Percentiles rank a stretch among this genome's conserved stretches.
These are phyloP conservation scores for Cytospora paraplurivora DNA, from an alignment of 2,329 filamentous ascomycete genomes.

Conservation along the genomic window DNA sequence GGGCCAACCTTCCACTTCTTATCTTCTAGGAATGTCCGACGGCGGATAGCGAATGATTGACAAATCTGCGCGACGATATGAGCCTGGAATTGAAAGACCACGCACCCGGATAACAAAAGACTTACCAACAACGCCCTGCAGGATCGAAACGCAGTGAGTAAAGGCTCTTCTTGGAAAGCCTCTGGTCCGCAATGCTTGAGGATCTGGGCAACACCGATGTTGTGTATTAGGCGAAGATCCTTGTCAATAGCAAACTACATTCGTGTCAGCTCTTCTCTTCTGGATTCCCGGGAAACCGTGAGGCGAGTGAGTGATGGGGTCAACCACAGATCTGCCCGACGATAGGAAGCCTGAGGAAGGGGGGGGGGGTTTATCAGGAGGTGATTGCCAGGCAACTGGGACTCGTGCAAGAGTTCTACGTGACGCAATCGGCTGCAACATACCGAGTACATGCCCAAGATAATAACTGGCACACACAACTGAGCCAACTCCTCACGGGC, in stretches of 20 bases:
- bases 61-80: constrained; percentile 28
- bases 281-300: neutral
- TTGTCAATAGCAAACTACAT: constrained; percentile 32
- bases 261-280: neutral
- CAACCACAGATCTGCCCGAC: neutral
- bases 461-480: constrained; percentile 25
- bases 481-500: constrained; percentile 22
- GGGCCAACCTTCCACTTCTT: constrained; percentile 33
- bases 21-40: constrained; percentile 31
- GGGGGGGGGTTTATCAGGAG: no score
- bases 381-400: no score
- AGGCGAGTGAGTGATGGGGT: neutral
- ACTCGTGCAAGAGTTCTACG: neutral
- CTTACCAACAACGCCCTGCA: constrained; percentile 33
- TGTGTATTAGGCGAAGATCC: constrained; percentile 34
- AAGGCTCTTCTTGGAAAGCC: constrained; percentile 32
- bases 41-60: constrained; percentile 33
- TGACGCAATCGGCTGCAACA: neutral
- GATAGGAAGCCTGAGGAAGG: neutral
- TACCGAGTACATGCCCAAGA: constrained; percentile 30
- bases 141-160: constrained; percentile 34
- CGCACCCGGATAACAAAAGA: neutral
- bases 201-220: constrained; percentile 34
- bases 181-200: constrained; percentile 34
- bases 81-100: neutral